Conservation (phyloP, 164 flowering plant genomes). For the Piper longum region DNA sequence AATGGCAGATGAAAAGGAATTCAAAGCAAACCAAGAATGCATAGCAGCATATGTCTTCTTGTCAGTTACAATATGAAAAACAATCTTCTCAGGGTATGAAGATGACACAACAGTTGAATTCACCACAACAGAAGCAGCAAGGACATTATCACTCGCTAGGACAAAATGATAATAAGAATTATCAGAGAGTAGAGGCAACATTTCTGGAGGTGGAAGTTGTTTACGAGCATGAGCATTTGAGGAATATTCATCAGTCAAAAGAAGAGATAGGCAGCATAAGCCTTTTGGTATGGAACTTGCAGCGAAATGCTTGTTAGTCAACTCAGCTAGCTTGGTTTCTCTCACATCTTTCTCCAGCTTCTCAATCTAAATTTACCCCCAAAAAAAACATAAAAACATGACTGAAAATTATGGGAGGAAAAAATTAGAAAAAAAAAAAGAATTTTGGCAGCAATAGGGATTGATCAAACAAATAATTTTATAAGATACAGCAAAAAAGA, state of each 20-base stretch:
- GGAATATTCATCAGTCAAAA: constrained; percentile 93
- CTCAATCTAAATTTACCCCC: constrained; percentile 50
- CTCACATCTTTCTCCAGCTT: constrained; percentile 69
- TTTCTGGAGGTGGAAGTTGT: constrained; percentile 92
- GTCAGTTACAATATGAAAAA: constrained; percentile 94
- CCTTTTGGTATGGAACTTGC: constrained; percentile 89
- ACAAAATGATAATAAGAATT: constrained; percentile 78
- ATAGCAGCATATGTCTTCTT: constrained; percentile 98
- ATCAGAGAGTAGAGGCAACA: constrained; percentile 78
- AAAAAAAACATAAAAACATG: background rate
- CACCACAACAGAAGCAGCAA: constrained; percentile 97
- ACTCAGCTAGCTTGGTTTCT: constrained; percentile 70
- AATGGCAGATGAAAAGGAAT: constrained; percentile 74
- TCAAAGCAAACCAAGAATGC: constrained; percentile 98
- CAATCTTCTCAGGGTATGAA: constrained; percentile 58
- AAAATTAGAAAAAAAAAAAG: too few relatives aligned
- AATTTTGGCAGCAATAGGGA: too few relatives aligned
- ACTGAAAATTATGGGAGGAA: background rate
- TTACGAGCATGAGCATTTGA: constrained; percentile 93
- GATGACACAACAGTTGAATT: constrained; percentile 69
- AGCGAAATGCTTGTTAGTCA: constrained; percentile 93
- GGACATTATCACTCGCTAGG: constrained; percentile 82
- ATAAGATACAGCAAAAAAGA: too few relatives aligned
- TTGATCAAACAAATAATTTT: too few relatives aligned
- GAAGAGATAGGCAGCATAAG: constrained; percentile 81